Conservation (phyloP, 768 basidiomycete species). For the Rubroboletus pulcherrimus region DNA sequence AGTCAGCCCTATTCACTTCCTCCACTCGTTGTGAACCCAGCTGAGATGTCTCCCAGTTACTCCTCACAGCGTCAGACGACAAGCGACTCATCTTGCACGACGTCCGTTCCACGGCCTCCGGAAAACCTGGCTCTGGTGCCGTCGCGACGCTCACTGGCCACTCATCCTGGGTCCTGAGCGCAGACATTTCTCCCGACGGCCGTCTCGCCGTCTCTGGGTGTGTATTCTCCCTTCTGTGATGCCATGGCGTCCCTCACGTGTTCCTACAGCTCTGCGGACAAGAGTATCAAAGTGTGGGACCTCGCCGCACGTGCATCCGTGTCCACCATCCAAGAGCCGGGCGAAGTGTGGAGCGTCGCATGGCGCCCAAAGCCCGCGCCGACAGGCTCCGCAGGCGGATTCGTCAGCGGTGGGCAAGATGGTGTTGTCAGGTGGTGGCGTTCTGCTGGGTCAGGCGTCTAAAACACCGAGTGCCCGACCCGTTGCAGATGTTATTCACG, state of each 20-base stretch:
- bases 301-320: slow-evolving; percentile 69
- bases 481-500: background rate
- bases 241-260: background rate
- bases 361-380: slow-evolving; percentile 68
- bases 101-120: slow-evolving; percentile 63
- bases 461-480: background rate
- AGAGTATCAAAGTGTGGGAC: slow-evolving; percentile 86
- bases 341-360: slow-evolving; percentile 81
- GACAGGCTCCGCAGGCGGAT: slow-evolving; percentile 55
- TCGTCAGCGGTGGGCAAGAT: slow-evolving; percentile 70
- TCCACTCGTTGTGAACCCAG: background rate
- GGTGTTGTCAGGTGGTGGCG: slow-evolving; percentile 76
- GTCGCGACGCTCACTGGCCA: slow-evolving; percentile 87
- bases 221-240: slow-evolving; percentile 18
- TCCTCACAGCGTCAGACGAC: slow-evolving; percentile 90
- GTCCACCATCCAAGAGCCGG: slow-evolving; percentile 72
- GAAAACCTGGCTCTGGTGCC: slow-evolving; percentile 63
- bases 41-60: slow-evolving; percentile 47
- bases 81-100: slow-evolving; percentile 89
- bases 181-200: slow-evolving; percentile 79
- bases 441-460: slow-evolving; percentile 51
- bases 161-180: slow-evolving; percentile 85
- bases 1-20: slow-evolving; percentile 42
- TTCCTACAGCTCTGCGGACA: slow-evolving; percentile 68
- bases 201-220: slow-evolving; percentile 80